Conservation (phyloP, 2,329 filamentous ascomycete genomes). For the Penicillium sp. region DNA sequence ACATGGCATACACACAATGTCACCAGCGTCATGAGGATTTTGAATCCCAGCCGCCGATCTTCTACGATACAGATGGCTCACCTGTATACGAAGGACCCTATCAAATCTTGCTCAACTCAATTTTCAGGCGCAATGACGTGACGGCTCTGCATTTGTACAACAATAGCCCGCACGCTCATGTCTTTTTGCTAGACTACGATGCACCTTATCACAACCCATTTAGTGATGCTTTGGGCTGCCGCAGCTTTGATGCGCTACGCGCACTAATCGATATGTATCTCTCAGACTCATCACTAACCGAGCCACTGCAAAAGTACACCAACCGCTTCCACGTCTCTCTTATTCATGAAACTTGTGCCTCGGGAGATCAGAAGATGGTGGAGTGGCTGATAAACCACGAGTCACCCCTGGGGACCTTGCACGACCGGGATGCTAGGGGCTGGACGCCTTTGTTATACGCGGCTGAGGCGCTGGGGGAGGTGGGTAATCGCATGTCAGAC, state of each 20-base stretch:
- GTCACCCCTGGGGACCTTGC: not conserved
- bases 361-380: not conserved
- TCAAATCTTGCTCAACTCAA: not conserved
- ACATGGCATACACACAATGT: not conserved
- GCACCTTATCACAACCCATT: not conserved
- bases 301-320: not conserved
- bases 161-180: not conserved
- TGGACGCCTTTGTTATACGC: not conserved
- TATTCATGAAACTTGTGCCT: not conserved
- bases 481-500: not conserved
- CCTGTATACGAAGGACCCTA: not conserved
- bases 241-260: not conserved
- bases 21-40: not conserved
- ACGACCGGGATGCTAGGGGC: not conserved
- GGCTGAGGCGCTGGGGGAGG: not conserved
- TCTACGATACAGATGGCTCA: not conserved
- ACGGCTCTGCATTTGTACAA: not conserved
- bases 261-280: not conserved
- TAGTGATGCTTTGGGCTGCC: not conserved
- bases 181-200: not conserved
- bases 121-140: not conserved
- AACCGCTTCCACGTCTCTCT: not conserved
- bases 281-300: not conserved
- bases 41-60: not conserved
- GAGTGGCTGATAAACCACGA: not conserved